Conservation (phyloP, 306 rosid genomes). For the Begonia loranthoides region DNA sequence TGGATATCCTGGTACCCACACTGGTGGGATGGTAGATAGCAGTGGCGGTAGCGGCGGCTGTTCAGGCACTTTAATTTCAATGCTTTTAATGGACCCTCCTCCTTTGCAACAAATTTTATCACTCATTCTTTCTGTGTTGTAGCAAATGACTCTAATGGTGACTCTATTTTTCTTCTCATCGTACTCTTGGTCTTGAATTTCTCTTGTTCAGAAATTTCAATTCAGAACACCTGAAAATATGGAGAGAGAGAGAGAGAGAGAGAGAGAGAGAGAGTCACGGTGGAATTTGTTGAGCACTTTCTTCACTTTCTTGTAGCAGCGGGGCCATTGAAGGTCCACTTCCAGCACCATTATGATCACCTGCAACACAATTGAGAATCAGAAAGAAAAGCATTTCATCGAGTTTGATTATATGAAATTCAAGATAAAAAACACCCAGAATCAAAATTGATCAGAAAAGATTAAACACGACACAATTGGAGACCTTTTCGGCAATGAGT, state of each 20-base stretch:
- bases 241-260: background rate
- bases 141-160: slow-evolving; percentile 51
- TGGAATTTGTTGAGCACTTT: slow-evolving; percentile 52
- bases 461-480: too few relatives aligned
- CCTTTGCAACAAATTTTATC: slow-evolving; percentile 48
- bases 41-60: background rate
- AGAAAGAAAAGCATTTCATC: too few relatives aligned
- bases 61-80: slow-evolving; percentile 40
- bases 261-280: slow-evolving; percentile 29
- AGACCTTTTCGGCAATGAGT: too few relatives aligned
- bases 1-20: slow-evolving; percentile 12
- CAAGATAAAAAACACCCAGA: too few relatives aligned
- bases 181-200: slow-evolving; percentile 59
- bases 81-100: slow-evolving; percentile 40
- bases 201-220: slow-evolving; percentile 37
- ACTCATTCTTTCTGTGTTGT: slow-evolving; percentile 59
- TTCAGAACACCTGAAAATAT: background rate
- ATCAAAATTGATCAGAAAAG: too few relatives aligned
- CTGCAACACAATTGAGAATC: slow-evolving; percentile 12
- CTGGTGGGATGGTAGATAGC: background rate
- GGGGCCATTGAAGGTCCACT: slow-evolving; percentile 59
- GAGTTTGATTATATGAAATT: too few relatives aligned
- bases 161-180: slow-evolving; percentile 44
- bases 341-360: slow-evolving; percentile 42
- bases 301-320: slow-evolving; percentile 72